A percentile compares a stretch with the other conserved stretches of the same genome.
Conservation (phyloP, 257 asterid genomes). For the Solanum paucissectum region DNA sequence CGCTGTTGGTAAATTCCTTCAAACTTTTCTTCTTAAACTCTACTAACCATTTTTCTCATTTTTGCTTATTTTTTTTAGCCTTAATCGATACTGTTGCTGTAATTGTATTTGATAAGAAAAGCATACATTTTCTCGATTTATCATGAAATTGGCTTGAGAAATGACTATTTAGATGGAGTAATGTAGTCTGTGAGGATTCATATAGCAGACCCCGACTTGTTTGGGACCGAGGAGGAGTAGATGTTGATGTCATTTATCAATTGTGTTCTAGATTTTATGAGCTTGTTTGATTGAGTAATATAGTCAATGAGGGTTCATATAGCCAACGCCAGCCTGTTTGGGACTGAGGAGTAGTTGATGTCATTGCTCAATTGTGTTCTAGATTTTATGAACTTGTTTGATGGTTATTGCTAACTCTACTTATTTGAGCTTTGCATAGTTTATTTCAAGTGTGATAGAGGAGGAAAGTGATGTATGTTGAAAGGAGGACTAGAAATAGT, state of each 20-base stretch:
- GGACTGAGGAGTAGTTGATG: not conserved
- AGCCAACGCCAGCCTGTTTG: not conserved
- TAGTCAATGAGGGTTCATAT: not conserved
- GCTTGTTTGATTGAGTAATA: not conserved
- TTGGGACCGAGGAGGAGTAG: not conserved
- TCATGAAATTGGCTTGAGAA: not conserved
- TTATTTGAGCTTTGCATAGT: not conserved
- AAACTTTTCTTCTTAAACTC: not conserved
- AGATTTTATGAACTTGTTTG: not conserved
- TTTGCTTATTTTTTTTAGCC: not conserved
- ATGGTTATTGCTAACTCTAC: not conserved
- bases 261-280: not conserved
- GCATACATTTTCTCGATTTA: not conserved
- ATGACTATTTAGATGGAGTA: not conserved
- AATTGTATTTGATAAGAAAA: not conserved
- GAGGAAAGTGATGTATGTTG: not conserved
- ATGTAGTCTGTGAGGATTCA: not conserved
- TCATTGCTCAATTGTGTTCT: not conserved
- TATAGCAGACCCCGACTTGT: not conserved
- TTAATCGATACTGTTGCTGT: not conserved
- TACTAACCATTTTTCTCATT: not conserved
- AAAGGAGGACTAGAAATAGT: not conserved
- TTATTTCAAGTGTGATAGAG: not conserved
- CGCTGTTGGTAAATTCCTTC: conserved; percentile 46
- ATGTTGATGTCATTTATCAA: not conserved